phyloP scores from a whole-genome alignment of 2,329 filamentous ascomycete genomes.

The Monilinia aucupariae region DNA sequence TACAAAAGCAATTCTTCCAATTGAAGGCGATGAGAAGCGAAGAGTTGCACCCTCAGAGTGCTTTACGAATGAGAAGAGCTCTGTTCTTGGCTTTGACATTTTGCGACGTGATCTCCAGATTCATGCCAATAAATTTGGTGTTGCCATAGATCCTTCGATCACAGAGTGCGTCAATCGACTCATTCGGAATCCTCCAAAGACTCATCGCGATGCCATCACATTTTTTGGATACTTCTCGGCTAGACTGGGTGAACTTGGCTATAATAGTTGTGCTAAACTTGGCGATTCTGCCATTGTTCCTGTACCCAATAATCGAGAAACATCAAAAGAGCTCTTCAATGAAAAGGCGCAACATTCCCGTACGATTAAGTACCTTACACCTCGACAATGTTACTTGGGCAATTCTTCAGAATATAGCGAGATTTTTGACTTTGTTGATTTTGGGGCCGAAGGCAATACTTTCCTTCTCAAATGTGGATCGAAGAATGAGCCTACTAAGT shows the following conservation, averaged over 20 bases:
- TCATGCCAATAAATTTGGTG: slow-evolving; percentile 81
- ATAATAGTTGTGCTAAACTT: slow-evolving; percentile 54
- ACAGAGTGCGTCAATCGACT: slow-evolving; percentile 69
- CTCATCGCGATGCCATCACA: slow-evolving; percentile 57
- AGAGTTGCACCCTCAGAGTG: slow-evolving; percentile 71
- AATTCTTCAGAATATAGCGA: slow-evolving; percentile 65
- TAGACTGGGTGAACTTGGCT: slow-evolving; percentile 67
- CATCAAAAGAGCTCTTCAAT: slow-evolving; percentile 27
- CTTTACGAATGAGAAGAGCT: slow-evolving; percentile 73
- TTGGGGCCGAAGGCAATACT: slow-evolving; percentile 77
- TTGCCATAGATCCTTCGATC: slow-evolving; percentile 75
- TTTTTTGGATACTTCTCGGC: slow-evolving; percentile 81
- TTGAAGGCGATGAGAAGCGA: slow-evolving; percentile 59
- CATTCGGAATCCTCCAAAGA: slow-evolving; percentile 64
- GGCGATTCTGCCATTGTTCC: slow-evolving; percentile 67
- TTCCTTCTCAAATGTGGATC: slow-evolving; percentile 87
- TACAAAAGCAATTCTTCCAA: slow-evolving; percentile 61
- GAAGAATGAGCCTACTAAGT: slow-evolving; percentile 82
- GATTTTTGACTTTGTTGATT: slow-evolving; percentile 96
- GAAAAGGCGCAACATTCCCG: slow-evolving; percentile 39
- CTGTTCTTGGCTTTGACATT: slow-evolving; percentile 75
- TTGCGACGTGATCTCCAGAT: slow-evolving; percentile 68
- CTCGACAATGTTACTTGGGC: slow-evolving; percentile 76
- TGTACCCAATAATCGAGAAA: slow-evolving; percentile 40
- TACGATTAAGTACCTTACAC: slow-evolving; percentile 53